Base-by-base conservation (phyloP, 441 rosid genomes). In the Daphne laureola region DNA sequence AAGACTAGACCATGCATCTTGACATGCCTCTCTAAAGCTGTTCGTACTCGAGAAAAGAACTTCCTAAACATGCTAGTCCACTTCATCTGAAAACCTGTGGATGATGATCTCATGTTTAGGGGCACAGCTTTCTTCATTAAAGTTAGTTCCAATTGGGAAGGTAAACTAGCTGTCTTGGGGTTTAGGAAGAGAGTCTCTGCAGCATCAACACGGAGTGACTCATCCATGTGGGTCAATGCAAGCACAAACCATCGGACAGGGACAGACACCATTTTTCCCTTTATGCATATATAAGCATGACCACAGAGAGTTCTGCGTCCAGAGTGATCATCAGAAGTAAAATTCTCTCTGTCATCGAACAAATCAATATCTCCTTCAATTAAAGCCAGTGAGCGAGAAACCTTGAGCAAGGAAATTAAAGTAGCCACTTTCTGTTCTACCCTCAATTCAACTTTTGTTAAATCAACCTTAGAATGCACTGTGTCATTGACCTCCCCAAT, bases 11-110 rank as follows among this genome's bases (percentile, higher is more conserved):
- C 60, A 41, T 83, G 86, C 63, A 70, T 84, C 83, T 93, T 93
- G 62, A 73, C 67, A 67, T 89, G 96, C 78, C 82, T 89, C 78
- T 89, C 98, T 71, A 93, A 71, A 31, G 96, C 91, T 26, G 96
- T 89, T 51, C 85, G 94, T 53, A 93, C 98, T 62, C 95, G 84
- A 63, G 76, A 67, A 65, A 89, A 93, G 70, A 87, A 89, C 78
- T 89, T 93, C 70, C 96, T 75, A 40, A 93, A 87, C 81, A 87
- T 64, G 81, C 95, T 89, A 58, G 78, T 78, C 98, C 96, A 93
- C 70, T 93, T 93, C 98, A 93, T 93, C 80, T 93, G 98, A 73
- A 93, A 93, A 61, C 93, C 87, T 12, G 96, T 79, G 53, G 97
- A 89, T 68, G 90, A 80, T 67, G 92, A 84, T 73, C 98, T 80